Percentiles rank a stretch among this genome's conserved stretches.
phyloP scores from a whole-genome alignment of 176 grass and related monocot genomes.

The Areca catechu region DNA sequence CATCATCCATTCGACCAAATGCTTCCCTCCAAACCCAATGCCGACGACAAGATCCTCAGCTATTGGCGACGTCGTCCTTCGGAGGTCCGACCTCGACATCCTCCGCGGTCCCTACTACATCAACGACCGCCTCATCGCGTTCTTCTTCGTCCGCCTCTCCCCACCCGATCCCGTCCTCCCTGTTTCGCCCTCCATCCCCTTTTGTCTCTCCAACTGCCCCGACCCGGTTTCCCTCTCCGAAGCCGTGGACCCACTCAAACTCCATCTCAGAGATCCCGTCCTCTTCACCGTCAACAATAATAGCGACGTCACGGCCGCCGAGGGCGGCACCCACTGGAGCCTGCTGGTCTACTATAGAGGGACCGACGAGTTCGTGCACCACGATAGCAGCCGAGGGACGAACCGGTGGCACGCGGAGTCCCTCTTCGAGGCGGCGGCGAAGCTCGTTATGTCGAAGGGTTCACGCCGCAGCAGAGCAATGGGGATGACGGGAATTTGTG shows the following conservation, averaged over 20 bases:
- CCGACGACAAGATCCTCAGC: constrained; percentile 40
- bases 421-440: constrained; percentile 21
- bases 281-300: constrained; percentile 71
- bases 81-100: constrained; percentile 55
- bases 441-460: constrained; percentile 34
- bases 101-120: constrained; percentile 47
- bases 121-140: constrained; percentile 70
- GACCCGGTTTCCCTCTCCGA: constrained; percentile 26
- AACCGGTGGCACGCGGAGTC: constrained; percentile 30
- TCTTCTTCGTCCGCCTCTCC: constrained; percentile 42
- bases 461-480: constrained; percentile 52
- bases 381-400: constrained; percentile 36
- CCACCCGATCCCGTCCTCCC: constrained; percentile 34
- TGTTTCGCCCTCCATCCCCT: constrained; percentile 56
- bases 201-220: constrained; percentile 58
- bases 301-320: constrained; percentile 30
- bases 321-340: constrained; percentile 67
- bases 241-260: constrained; percentile 35
- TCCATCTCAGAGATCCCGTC: constrained; percentile 31
- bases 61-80: constrained; percentile 46
- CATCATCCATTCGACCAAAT: no score
- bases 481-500: constrained; percentile 63
- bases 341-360: constrained; percentile 26
- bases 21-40: background rate
- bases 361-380: constrained; percentile 48